Conservation (phyloP, 768 basidiomycete species). For the Boletus fagicola region DNA sequence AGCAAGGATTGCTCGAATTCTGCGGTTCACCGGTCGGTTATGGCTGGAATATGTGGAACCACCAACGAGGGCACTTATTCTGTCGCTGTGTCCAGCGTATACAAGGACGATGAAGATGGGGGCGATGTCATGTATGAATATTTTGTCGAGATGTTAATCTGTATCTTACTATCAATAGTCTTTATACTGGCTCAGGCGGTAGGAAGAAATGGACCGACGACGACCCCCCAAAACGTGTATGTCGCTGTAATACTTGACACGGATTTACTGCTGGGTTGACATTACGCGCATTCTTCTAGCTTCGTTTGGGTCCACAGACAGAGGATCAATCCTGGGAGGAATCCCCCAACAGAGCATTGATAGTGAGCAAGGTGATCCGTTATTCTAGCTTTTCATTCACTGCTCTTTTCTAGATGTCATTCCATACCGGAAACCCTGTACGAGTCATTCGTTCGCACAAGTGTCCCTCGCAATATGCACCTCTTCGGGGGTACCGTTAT, state of each 20-base stretch:
- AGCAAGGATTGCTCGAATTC: conserved; percentile 10
- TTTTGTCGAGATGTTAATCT: background rate
- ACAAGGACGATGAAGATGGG: conserved; percentile 26
- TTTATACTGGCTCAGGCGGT: conserved; percentile 31
- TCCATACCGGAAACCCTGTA: conserved; percentile 17
- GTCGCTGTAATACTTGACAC: background rate
- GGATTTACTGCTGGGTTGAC: background rate
- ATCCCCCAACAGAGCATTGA: conserved; percentile 13
- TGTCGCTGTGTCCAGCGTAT: conserved; percentile 19
- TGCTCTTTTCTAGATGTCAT: conserved; percentile 18
- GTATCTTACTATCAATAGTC: conserved; percentile 12
- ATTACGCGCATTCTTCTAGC: background rate
- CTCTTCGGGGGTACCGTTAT: conserved; percentile 27
- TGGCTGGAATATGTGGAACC: conserved; percentile 25
- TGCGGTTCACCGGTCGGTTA: conserved; percentile 16
- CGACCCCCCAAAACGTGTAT: conserved; percentile 22
- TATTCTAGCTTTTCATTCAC: background rate
- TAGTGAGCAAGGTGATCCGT: conserved; percentile 9
- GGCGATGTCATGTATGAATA: conserved; percentile 27
- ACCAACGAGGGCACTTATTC: conserved; percentile 12
- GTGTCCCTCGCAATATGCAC: conserved; percentile 27
- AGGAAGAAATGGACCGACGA: conserved; percentile 8
- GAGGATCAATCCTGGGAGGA: conserved; percentile 24
- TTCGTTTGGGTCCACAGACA: conserved; percentile 23
- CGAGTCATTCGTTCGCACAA: conserved; percentile 28